A percentile compares a stretch with the other conserved stretches of the same genome.
Evolutionary conservation across 345 rosid species (phyloP).

Genomic region (Jatropha curcas): DNA sequence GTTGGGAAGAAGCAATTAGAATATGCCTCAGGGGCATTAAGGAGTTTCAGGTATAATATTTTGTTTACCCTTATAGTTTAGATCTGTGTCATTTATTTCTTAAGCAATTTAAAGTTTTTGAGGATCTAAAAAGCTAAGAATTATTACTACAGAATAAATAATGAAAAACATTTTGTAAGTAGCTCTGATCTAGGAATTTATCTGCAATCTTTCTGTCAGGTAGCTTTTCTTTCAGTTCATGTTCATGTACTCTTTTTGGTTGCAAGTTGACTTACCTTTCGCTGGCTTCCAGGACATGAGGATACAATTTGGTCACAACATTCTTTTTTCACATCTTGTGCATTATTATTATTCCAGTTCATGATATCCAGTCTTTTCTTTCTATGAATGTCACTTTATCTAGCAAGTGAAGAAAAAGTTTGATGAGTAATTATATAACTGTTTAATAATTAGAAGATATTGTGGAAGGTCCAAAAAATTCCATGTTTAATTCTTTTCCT

Average conservation of each 20-base stretch:
- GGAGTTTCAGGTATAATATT: slow-evolving; percentile 29
- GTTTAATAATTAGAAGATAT: neutral
- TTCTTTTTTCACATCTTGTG: neutral
- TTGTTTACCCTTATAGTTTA: neutral
- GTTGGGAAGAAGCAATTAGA: slow-evolving; percentile 31
- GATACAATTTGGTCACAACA: neutral
- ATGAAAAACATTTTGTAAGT: neutral
- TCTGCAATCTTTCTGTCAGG: no score
- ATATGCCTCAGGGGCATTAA: slow-evolving; percentile 29
- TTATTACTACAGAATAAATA: neutral
- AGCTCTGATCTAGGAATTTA: neutral
- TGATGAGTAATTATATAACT: neutral
- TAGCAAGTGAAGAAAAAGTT: neutral
- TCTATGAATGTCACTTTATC: neutral
- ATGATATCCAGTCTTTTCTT: neutral
- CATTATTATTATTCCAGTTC: neutral
- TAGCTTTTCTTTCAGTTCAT: neutral
- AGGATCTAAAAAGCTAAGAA: neutral
- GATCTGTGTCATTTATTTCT: neutral
- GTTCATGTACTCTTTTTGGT: neutral
- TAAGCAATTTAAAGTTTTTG: neutral
- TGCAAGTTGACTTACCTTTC: neutral
- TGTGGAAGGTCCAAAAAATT: neutral
- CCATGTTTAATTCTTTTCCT: neutral
- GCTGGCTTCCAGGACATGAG: neutral